phyloP scores from a whole-genome alignment of 2,329 filamentous ascomycete genomes.

The Paecilomyces dactylethromorphus region DNA sequence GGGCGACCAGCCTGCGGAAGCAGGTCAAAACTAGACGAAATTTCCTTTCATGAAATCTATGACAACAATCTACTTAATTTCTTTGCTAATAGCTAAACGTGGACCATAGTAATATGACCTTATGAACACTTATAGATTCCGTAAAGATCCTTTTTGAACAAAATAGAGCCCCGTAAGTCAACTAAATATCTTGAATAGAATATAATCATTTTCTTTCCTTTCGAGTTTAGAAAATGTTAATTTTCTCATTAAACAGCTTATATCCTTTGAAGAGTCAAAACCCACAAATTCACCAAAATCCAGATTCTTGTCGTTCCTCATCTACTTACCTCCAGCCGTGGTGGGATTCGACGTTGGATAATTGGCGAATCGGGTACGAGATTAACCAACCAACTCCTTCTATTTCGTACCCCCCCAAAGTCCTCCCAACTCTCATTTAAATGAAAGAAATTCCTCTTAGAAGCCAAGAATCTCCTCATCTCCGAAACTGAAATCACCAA shows the following conservation, averaged over 20 bases:
- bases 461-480: not conserved
- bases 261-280: too few relatives aligned
- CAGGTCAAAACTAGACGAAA: conserved; percentile 1
- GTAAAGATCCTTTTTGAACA: not conserved
- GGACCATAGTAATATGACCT: not conserved
- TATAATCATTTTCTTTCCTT: too few relatives aligned
- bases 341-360: not conserved
- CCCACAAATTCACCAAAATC: too few relatives aligned
- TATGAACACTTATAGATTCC: not conserved
- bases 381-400: not conserved
- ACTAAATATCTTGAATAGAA: too few relatives aligned
- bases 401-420: not conserved
- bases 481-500: not conserved
- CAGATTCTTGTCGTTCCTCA: too few relatives aligned
- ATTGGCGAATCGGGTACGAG: not conserved
- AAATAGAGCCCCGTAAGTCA: too few relatives aligned
- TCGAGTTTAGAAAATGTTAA: too few relatives aligned
- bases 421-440: too few relatives aligned
- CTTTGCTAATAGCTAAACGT: not conserved
- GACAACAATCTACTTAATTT: not conserved
- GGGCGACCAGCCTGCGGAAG: not conserved
- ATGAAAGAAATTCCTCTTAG: not conserved
- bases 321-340: not conserved
- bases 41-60: not conserved
- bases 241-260: too few relatives aligned